Evolutionary conservation across 2,329 filamentous ascomycete species (phyloP), one percentile per base, ranked within the genome.

Genomic region (Colletotrichum brevisporum): DNA sequence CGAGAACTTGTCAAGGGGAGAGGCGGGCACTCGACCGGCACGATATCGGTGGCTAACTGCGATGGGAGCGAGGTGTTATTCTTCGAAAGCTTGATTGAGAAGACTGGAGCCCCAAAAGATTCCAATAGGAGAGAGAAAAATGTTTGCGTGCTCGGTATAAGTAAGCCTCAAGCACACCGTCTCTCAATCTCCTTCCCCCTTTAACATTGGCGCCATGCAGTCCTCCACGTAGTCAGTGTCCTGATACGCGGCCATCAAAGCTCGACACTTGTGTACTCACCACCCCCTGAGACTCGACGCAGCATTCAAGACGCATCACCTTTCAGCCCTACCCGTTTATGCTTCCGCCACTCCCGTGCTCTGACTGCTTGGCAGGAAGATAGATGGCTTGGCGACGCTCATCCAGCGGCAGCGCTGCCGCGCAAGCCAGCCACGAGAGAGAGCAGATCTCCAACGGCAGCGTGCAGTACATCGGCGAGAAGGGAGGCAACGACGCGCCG

Each of bases 401-500:
- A 13, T 63, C 51, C 13, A 52, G 43, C 15, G 31, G 57, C 5
- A 52, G 51, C 36, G 24, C 58, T 4, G 43, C 41, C 26, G 57
- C 21, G 5, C 16, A 21, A 12, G n/a, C 18, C 47, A 21, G 18
- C 9, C 24, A 5, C 47, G 16, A 63, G 21, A 41, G 31, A 3
- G 51, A 63, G 53, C 58, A 63, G 31, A 56, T 57, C 26, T 57
- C 64, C 8, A 39, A 51, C n/a, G 52, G 58, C 2, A 52, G 52
- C 45, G 47, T 47, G 2, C 58, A 67, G 45, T 67, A 63, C 58
- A 52, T 67, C 9, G 64, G 58, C 2, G 64, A 67, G 18, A 67
- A 67, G 45, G 58, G 58, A n/a, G 64, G 64, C 2, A 67, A 67
- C 5, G 64, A 67, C 39, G 64, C 64, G n/a, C 64, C 58, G 80